Base-by-base conservation (phyloP, 768 basidiomycete species). In the Rhodotorula babjevae region DNA sequence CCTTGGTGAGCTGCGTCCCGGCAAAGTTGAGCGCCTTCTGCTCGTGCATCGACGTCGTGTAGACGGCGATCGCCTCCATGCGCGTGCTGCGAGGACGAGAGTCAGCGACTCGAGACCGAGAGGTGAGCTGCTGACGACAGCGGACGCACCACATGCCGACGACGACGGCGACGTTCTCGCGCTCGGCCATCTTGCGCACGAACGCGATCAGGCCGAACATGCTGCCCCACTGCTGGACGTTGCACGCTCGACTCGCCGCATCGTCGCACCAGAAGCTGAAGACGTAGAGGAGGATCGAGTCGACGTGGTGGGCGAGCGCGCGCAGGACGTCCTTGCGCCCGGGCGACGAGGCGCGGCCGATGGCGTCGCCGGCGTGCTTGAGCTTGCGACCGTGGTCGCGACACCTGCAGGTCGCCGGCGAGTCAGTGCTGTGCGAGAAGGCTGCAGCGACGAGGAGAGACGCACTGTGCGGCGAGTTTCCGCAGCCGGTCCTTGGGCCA, bases 341-440 rank as follows among this genome's bases (percentile, higher is more conserved):
- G 10, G 40, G 46, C 29, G 55, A 19, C 5, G 58, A 5, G 11
- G 29, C 40, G 9, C 76, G 67, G 11, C 90, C 87, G 50, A 90
- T 87, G 58, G 87, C 86, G 78, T 91, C 89, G 36, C 90, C 90
- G 2, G 90, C 91, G 79, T 90, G 91, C 81, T 93, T 92, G 79
- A 93, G 88, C 75, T 84, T 82, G 68, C 90, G 87, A 31, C 89
- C 91, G 29, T 85, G 85, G 8, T 81, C 81, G 76, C 90, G 87
- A 79, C 90, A 92, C 78, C 85, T 87, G 79, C 85, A 19, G 3
- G 9, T 27, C 10, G 9, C 9, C 4, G 42, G 21, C 0, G 7
- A 1, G 77, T 90, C 87, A 87, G 14, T 89, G 88, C 42, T 42
- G 31, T 9, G 29, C 33, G 29, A 4, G 11, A 33, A 4, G 31